Percentiles rank a stretch among this genome's conserved stretches.
phyloP scores from a whole-genome alignment of 495 filamentous ascomycete species.

The Aspergillus incahuasiensis region DNA sequence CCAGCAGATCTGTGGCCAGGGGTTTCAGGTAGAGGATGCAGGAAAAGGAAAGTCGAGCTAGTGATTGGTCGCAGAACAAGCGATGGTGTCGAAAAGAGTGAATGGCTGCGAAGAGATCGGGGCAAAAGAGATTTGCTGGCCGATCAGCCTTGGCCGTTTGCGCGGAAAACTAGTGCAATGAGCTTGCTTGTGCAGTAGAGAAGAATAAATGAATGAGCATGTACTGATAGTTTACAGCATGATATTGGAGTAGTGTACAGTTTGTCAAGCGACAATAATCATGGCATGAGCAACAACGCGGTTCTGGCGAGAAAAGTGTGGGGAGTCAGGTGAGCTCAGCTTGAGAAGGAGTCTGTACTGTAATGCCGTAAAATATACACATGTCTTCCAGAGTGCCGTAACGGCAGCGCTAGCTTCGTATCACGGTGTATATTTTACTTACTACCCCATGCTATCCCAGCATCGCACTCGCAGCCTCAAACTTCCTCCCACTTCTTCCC shows the following conservation, averaged over 20 bases:
- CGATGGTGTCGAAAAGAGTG: neutral
- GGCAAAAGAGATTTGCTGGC: slow-evolving; percentile 31
- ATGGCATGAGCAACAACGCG: neutral
- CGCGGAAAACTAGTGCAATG: slow-evolving; percentile 33
- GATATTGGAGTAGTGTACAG: neutral
- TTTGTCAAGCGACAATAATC: neutral
- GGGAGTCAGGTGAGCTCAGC: neutral
- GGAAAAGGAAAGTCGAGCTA: slow-evolving; percentile 5
- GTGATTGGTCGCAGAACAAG: slow-evolving; percentile 3
- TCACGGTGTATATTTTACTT: no score
- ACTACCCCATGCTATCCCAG: no score
- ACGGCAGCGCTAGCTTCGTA: no score
- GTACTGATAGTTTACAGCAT: neutral
- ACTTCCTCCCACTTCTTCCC: no score
- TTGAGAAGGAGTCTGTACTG: no score
- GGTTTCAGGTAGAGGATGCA: neutral
- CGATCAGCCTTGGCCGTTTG: slow-evolving; percentile 29
- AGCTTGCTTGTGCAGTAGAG: slow-evolving; percentile 12
- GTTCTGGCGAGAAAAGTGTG: neutral
- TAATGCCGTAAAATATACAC: no score
- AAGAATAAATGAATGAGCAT: neutral
- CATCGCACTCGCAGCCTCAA: no score
- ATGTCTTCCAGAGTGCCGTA: no score
- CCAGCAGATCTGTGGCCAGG: neutral
- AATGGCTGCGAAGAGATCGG: slow-evolving; percentile 16